A percentile compares a stretch with the other conserved stretches of the same genome.
Evolutionary conservation across 2,329 filamentous ascomycete species (phyloP).

Genomic region (Colletotrichum tropicale): DNA sequence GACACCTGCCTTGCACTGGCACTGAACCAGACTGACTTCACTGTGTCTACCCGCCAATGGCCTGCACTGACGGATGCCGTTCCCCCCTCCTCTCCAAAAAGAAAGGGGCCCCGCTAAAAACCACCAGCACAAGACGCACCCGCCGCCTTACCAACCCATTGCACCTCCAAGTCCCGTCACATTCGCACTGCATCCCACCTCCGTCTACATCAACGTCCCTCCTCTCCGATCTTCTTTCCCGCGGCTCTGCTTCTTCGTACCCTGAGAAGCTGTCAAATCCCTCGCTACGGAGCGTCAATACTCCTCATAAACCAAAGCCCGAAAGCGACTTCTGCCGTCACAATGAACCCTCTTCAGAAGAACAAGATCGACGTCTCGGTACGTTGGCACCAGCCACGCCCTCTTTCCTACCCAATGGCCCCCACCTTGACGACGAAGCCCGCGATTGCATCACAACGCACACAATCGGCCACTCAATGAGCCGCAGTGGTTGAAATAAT

Average conservation of each 20-base stretch:
- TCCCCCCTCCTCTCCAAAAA: slow-evolving; percentile 2
- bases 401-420: slow-evolving; percentile 16
- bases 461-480: neutral
- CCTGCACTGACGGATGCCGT: neutral
- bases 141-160: slow-evolving; percentile 12
- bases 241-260: neutral
- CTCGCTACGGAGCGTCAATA: neutral
- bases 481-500: neutral
- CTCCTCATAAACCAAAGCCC: neutral
- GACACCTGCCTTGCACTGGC: neutral
- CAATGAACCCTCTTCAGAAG: slow-evolving; percentile 96
- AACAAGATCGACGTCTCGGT: slow-evolving; percentile 98
- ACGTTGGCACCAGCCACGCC: slow-evolving; percentile 44
- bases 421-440: slow-evolving; percentile 1
- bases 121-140: slow-evolving; percentile 14
- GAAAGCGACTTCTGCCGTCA: slow-evolving; percentile 26
- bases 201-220: slow-evolving; percentile 1
- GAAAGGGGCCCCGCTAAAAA: slow-evolving; percentile 18
- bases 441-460: neutral
- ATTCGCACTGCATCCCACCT: slow-evolving; percentile 12
- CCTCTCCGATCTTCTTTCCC: neutral
- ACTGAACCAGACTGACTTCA: slow-evolving; percentile 10
- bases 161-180: slow-evolving; percentile 20
- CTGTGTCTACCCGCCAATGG: neutral
- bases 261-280: neutral